Evolutionary conservation across 2,329 filamentous ascomycete genomes (phyloP).

Genomic region (Fusarium multiceps): DNA sequence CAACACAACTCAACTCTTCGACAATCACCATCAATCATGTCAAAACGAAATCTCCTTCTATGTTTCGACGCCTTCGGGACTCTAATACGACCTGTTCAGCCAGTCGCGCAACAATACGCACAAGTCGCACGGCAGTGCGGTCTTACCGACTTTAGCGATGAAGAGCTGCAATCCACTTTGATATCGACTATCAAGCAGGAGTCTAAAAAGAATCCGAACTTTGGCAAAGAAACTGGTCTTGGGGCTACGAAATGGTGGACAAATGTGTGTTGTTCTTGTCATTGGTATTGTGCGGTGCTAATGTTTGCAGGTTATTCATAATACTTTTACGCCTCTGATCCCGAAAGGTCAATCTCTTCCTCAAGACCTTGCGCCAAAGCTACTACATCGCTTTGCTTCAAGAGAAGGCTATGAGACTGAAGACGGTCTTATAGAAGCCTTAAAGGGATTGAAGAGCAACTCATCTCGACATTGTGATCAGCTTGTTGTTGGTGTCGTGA

Average conservation of each 20-base stretch:
- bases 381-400: constrained; percentile 28
- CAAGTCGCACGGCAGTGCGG: constrained; percentile 38
- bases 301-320: constrained; percentile 30
- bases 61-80: constrained; percentile 41
- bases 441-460: constrained; percentile 3
- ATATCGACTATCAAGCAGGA: constrained; percentile 29
- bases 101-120: constrained; percentile 30
- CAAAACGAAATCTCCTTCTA: constrained; percentile 27
- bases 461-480: constrained; percentile 2
- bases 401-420: constrained; percentile 30
- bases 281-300: not conserved
- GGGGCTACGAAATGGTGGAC: constrained; percentile 41
- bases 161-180: constrained; percentile 31
- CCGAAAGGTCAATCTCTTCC: constrained; percentile 9
- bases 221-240: constrained; percentile 32
- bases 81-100: constrained; percentile 19
- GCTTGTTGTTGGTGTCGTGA: constrained; percentile 34
- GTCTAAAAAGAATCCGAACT: constrained; percentile 31
- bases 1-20: not conserved
- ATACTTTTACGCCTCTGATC: constrained; percentile 29
- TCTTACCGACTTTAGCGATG: constrained; percentile 19
- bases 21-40: constrained; percentile 48
- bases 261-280: constrained; percentile 2
- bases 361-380: constrained; percentile 23
- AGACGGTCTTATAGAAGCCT: not conserved